A percentile compares a stretch with the other conserved stretches of the same genome.
phyloP scores from a whole-genome alignment of 108 stramenopile species.

The Cyclotella cryptica region DNA sequence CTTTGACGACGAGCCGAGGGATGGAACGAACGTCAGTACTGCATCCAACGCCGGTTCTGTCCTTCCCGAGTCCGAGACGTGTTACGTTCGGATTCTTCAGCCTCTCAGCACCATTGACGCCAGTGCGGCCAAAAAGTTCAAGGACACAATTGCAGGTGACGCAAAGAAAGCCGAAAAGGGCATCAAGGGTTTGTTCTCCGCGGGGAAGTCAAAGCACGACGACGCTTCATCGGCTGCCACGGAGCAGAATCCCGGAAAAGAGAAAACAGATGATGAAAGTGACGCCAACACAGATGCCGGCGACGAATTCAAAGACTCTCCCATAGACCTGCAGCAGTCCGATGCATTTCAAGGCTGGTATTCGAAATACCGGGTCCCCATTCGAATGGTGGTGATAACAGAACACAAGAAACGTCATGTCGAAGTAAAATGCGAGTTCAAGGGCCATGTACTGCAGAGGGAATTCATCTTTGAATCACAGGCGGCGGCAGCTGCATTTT shows the following conservation, averaged over 20 bases:
- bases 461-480: conserved; percentile 73
- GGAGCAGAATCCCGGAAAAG: background rate
- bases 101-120: conserved; percentile 12
- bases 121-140: background rate
- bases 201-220: background rate
- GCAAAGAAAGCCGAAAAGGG: conserved; percentile 26
- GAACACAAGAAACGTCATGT: conserved; percentile 41
- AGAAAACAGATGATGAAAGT: conserved; percentile 6
- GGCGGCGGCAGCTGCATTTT: conserved; percentile 55
- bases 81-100: conserved; percentile 5
- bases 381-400: conserved; percentile 45
- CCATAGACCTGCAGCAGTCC: background rate
- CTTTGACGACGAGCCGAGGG: conserved; percentile 1
- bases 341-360: conserved; percentile 56
- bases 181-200: conserved; percentile 21
- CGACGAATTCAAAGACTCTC: conserved; percentile 10
- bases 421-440: conserved; percentile 35
- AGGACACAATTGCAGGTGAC: background rate
- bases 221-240: background rate
- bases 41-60: background rate
- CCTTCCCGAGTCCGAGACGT: background rate
- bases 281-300: background rate
- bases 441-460: conserved; percentile 46
- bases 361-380: conserved; percentile 64
- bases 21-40: background rate